Evolutionary conservation across 495 filamentous ascomycete genomes (phyloP), one percentile per base, ranked within the genome.

Genomic region (Penicillium steckii): DNA sequence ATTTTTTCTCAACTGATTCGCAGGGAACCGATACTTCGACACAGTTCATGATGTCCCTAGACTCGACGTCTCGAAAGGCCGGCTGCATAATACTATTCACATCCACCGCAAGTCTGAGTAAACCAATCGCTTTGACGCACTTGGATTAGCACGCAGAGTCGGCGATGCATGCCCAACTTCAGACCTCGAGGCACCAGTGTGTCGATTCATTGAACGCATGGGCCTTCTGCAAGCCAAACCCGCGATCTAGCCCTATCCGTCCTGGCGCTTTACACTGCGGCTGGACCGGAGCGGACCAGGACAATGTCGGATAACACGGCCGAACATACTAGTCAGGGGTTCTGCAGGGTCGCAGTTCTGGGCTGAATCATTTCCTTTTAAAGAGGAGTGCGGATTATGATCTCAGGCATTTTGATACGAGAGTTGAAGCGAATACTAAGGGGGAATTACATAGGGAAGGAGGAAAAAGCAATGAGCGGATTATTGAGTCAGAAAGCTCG

Each of bases 171-270:
- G 33, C n/a, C 10, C 33, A 27, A 10, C 18, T 8, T 23, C 38
- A 22, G 5, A 21, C 23, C 38, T 23, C 40, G 41, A 41, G 33
- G 33, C 25, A 21, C 43, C 42, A 48, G 22, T 38, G 50, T 52
- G 26, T 30, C 50, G 45, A 12, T 44, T 46, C 52, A 44, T 22
- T 27, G 9, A 35, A 25, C 35, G 46, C 42, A 43, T 48, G 33
- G 26, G 21, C 33, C 27, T 17, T 25, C 45, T 46, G 32, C 52
- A 32, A 47, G 33, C 12, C 33, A 51, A 44, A 27, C 35, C 43
- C 43, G 42, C 22, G 30, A n/a, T 33, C 37, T 37, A 51, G 30
- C 53, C 53, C 2, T 8, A 56, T 47, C 24, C 8, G 53, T 46
- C 35, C 26, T 17, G 42, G 32, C 37, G 43, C 35, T 30, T 29